Conservation (phyloP, 106 monocot genomes). For the Alisma plantagoaquatica region DNA sequence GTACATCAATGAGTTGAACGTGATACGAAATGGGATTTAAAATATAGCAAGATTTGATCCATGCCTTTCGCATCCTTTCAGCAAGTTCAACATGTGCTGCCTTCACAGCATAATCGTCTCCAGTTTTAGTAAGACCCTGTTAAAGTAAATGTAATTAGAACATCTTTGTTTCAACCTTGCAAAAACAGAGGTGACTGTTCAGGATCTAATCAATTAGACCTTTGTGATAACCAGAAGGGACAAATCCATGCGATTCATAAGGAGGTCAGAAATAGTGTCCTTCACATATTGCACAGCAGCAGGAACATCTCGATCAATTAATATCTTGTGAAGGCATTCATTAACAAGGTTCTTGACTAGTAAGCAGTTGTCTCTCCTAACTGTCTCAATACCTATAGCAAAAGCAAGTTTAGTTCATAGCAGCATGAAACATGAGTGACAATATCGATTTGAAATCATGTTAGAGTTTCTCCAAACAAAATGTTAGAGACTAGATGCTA, state of each 20-base stretch:
- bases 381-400: conserved; percentile 86
- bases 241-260: conserved; percentile 96
- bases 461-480: no score
- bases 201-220: no score
- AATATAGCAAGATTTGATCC: no score
- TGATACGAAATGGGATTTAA: no score
- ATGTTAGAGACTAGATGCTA: no score
- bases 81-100: conserved; percentile 99
- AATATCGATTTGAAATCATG: conserved; percentile 1
- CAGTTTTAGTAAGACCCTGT: conserved; percentile 96
- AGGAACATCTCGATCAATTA: conserved; percentile 82
- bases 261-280: conserved; percentile 87
- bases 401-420: conserved; percentile 7
- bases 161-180: background rate
- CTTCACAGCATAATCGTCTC: conserved; percentile 98
- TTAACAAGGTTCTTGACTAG: conserved; percentile 92
- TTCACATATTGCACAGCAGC: conserved; percentile 93
- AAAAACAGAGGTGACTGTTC: no score
- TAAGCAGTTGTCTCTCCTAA: conserved; percentile 97
- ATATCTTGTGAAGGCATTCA: conserved; percentile 94
- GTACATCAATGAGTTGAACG: no score
- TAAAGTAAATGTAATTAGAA: background rate
- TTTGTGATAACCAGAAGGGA: conserved; percentile 98
- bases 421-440: background rate
- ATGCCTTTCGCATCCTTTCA: conserved; percentile 94